Percentiles rank a stretch among this genome's conserved stretches.
Evolutionary conservation across 2,329 filamentous ascomycete genomes (phyloP).

Genomic region (Drechslerella dactyloides): DNA sequence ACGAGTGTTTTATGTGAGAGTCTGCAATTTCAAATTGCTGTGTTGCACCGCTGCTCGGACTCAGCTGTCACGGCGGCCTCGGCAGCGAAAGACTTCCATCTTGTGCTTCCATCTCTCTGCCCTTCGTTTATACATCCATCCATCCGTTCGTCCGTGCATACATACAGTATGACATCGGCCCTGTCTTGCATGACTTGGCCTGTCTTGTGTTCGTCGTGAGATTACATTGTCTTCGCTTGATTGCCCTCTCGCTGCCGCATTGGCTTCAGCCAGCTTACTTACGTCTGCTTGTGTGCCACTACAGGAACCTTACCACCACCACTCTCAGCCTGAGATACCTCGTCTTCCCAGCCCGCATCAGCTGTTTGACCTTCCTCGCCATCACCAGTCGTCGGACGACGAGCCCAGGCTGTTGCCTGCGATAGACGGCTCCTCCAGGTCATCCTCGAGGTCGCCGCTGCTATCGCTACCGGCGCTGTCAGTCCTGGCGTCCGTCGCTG

Average conservation of each 20-base stretch:
- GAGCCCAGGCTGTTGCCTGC: conserved; percentile 49
- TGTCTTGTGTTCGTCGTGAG: no score
- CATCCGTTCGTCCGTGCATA: no score
- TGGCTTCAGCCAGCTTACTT: no score
- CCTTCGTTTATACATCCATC: no score
- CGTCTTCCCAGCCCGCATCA: conserved; percentile 45
- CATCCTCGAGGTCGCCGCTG: conserved; percentile 54
- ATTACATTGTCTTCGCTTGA: no score
- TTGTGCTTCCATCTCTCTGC: no score
- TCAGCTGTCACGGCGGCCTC: not conserved
- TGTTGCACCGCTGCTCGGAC: conserved; percentile 1
- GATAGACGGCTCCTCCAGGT: conserved; percentile 52
- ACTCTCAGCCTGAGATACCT: conserved; percentile 49
- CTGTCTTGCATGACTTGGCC: no score
- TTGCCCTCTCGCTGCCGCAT: no score
- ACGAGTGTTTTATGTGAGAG: conserved; percentile 1
- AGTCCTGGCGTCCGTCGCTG: conserved; percentile 55
- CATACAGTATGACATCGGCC: no score
- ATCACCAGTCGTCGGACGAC: conserved; percentile 37
- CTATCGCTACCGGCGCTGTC: conserved; percentile 53
- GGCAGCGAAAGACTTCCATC: no score
- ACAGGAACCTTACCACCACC: conserved; percentile 51
- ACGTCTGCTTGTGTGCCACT: no score
- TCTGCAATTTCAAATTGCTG: not conserved
- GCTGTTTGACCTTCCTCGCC: conserved; percentile 45